Evolutionary conservation across 306 rosid species (phyloP), one percentile per base, ranked within the genome.

Genomic region (Vigna mungo): DNA sequence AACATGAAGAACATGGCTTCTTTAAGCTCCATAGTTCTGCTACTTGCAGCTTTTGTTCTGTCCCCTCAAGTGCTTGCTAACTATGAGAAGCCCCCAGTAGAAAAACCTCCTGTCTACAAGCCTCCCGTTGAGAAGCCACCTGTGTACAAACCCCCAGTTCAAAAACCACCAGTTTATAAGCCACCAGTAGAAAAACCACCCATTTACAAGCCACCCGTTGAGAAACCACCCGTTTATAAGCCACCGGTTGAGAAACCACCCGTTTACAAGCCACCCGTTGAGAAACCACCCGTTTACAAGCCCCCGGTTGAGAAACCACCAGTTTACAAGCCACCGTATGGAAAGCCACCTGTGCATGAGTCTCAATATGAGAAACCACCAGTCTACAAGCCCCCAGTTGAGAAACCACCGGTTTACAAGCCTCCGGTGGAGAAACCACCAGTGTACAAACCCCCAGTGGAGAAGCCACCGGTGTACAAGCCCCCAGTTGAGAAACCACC

Each of bases 11-110:
- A 56, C 39, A 78, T 78, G 77, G 71, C 77, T 60, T 60, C 77
- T 65, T 60, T 49, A 21, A 27, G 13, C 64, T 47, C 34, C 32
- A 9, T 78, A 47, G 23, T 61, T 32, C 9, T 70, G 63, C 56
- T 78, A 11, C 15, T 78, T 48, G 53, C 37, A 34, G 77, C 82
- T 36, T 17, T 78, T 0, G 6, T 61, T 71, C n/a, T 48, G 15
- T 47, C 49, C 71, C 77, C 82, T 15, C 55, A 78, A 2, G 82
- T 53, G 2, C 64, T 70, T 47, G 77, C 82, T 8, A 16, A 69
- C 20, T 70, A 70, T 69, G 68, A 9, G 14, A 48, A 25, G 7
- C 58, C 72, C 54, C 72, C 72, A 18, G 37, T 12, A 13, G 49
- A 21, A 25, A 62, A 62, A 3, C 68, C 68, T 6, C 23, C 59